Conservation (phyloP, 345 rosid genomes). For the Bruguiera sexangula region DNA sequence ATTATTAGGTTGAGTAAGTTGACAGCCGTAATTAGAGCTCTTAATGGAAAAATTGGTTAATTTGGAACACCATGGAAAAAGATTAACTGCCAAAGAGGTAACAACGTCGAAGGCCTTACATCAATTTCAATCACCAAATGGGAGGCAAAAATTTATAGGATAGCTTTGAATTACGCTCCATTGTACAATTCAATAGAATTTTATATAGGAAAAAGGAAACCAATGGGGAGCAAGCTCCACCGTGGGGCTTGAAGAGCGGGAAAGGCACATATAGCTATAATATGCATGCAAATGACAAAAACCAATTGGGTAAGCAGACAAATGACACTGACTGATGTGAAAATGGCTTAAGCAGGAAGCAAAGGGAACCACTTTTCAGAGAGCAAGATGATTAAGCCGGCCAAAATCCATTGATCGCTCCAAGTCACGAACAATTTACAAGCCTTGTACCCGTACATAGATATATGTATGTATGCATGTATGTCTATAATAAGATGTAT, state of each 20-base stretch:
- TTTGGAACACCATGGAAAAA: no score
- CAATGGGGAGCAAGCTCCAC: not conserved
- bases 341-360: constrained; percentile 62
- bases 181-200: no score
- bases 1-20: no score
- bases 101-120: no score
- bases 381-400: constrained; percentile 43
- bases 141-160: no score
- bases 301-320: constrained; percentile 39
- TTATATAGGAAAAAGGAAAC: no score
- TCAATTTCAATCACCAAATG: no score
- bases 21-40: no score
- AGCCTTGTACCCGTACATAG: not conserved
- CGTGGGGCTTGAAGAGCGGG: not conserved
- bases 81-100: no score
- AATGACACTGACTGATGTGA: constrained; percentile 19
- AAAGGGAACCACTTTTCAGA: constrained; percentile 42
- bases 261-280: constrained; percentile 21
- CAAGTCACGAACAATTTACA: not conserved
- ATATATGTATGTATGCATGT: not conserved
- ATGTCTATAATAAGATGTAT: no score
- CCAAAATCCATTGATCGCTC: constrained; percentile 19
- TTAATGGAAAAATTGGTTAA: no score
- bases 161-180: no score
- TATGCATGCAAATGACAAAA: not conserved